A percentile compares a stretch with the other conserved stretches of the same genome.
Conservation (phyloP, 192 early-diverging fungal species). For the Rhizophagus clarus region DNA sequence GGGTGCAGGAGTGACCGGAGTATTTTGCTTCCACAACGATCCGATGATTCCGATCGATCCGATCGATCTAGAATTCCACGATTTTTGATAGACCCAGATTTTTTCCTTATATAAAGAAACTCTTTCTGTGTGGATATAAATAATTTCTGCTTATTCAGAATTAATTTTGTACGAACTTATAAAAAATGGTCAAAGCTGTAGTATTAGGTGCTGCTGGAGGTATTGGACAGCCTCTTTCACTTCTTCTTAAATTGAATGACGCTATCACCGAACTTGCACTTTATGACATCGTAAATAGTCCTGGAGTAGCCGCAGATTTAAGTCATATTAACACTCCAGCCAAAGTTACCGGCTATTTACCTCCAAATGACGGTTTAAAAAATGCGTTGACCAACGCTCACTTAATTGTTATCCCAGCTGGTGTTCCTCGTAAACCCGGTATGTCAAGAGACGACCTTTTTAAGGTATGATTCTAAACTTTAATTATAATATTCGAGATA, state of each 20-base stretch:
- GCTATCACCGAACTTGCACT: constrained; percentile 83
- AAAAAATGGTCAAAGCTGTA: constrained; percentile 48
- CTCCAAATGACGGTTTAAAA: constrained; percentile 74
- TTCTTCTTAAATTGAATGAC: constrained; percentile 91
- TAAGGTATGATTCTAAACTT: constrained; percentile 53
- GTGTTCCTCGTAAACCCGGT: constrained; percentile 98
- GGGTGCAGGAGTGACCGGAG: too few species aligned
- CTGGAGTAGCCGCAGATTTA: constrained; percentile 96
- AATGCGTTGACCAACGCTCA: constrained; percentile 72
- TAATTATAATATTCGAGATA: not conserved
- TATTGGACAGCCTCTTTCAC: constrained; percentile 96
- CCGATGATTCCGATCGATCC: too few species aligned
- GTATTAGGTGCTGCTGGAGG: constrained; percentile 87
- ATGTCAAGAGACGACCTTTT: constrained; percentile 99
- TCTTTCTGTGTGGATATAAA: not conserved
- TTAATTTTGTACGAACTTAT: not conserved
- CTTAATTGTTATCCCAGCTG: constrained; percentile 94
- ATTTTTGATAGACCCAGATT: too few species aligned
- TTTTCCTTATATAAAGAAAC: not conserved
- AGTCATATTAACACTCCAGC: constrained; percentile 89
- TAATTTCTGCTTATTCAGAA: not conserved
- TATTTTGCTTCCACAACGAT: too few species aligned
- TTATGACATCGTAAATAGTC: constrained; percentile 96
- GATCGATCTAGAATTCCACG: too few species aligned
- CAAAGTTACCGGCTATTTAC: constrained; percentile 72